Evolutionary conservation across 2,329 filamentous ascomycete species (phyloP).

Genomic region (Blastomyces emzantsi): DNA sequence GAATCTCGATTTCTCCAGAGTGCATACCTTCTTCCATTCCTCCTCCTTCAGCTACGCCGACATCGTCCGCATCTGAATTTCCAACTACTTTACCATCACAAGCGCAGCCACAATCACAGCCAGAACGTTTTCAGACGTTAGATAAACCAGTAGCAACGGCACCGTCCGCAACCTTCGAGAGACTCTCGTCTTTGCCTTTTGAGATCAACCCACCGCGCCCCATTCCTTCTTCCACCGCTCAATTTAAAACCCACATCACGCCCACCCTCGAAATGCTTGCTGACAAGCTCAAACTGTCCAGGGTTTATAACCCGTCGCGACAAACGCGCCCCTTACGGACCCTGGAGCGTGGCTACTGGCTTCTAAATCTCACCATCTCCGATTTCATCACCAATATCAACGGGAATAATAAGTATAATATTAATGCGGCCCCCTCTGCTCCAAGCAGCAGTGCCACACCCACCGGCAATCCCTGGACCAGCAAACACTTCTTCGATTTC

Average conservation of each 20-base stretch:
- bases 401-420: constrained; percentile 42
- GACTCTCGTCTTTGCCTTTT: constrained; percentile 22
- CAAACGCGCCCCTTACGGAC: constrained; percentile 44
- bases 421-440: not conserved
- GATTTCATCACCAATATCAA: constrained; percentile 49
- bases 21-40: constrained; percentile 16
- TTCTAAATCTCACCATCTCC: constrained; percentile 51
- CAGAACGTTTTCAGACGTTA: not conserved
- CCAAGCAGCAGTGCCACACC: not conserved
- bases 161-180: not conserved
- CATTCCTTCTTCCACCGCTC: constrained; percentile 33
- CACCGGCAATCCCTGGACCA: constrained; percentile 25
- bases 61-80: not conserved
- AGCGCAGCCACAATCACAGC: not conserved
- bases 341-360: constrained; percentile 73
- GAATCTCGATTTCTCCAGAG: constrained; percentile 10
- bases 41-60: not conserved
- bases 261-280: constrained; percentile 46
- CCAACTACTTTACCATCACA: not conserved
- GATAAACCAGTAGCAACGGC: not conserved
- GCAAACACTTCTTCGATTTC: constrained; percentile 30
- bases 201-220: constrained; percentile 49
- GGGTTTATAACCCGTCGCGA: constrained; percentile 45
- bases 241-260: constrained; percentile 50
- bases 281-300: constrained; percentile 43